Evolutionary conservation across 495 filamentous ascomycete genomes (phyloP).

Genomic region (Lepidopterella palustris): DNA sequence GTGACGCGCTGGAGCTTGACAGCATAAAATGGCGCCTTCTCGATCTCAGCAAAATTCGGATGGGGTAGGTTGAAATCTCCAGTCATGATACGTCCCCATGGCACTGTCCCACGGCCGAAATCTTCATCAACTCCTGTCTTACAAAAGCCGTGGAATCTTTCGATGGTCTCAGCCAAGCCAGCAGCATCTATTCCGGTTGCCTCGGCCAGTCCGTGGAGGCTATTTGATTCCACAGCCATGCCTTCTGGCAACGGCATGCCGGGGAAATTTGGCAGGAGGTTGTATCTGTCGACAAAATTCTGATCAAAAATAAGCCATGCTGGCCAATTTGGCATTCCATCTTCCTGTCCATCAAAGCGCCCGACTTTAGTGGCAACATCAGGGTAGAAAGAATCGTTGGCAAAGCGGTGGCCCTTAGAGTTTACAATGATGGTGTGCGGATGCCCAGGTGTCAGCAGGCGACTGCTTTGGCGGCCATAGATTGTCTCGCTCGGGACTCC

Average conservation of each 20-base stretch:
- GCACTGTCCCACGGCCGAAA: background rate
- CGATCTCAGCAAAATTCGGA: background rate
- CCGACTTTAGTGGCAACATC: background rate
- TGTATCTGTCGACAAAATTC: background rate
- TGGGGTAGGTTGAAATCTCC: background rate
- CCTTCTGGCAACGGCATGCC: background rate
- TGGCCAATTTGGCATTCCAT: background rate
- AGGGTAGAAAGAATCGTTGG: background rate
- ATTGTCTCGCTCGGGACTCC: background rate
- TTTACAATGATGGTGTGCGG: background rate
- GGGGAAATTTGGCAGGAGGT: background rate
- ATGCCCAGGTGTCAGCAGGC: background rate
- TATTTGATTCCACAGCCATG: background rate
- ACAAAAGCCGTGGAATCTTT: background rate
- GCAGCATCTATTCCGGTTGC: background rate
- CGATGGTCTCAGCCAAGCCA: background rate
- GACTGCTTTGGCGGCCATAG: background rate
- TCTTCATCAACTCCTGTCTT: background rate
- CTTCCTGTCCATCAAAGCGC: background rate
- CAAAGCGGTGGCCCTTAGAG: background rate
- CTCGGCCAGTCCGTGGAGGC: background rate
- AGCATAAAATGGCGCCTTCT: background rate
- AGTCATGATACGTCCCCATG: background rate
- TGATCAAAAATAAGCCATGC: background rate
- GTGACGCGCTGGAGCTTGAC: background rate